A percentile compares a stretch with the other conserved stretches of the same genome.
Evolutionary conservation across 2,329 filamentous ascomycete species (phyloP).

Genomic region (Colletotrichum echinochloae): DNA sequence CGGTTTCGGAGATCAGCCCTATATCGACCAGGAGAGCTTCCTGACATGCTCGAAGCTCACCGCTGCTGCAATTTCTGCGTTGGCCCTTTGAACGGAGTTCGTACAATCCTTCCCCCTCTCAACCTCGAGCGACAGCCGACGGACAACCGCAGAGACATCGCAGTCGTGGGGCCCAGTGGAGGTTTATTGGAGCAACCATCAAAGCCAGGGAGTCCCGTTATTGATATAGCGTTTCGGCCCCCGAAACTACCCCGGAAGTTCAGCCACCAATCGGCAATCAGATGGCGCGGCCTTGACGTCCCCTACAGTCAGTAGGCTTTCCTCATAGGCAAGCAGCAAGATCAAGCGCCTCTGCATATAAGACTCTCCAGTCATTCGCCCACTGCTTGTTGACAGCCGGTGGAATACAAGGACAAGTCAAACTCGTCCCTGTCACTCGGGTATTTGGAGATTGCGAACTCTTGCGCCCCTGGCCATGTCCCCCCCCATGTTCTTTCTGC

Average conservation of each 20-base stretch:
- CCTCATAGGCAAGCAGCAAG: background rate
- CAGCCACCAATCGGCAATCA: no score
- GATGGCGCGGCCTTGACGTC: no score
- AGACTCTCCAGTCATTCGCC: background rate
- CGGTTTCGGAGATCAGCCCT: background rate
- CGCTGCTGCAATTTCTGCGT: background rate
- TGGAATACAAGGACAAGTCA: background rate
- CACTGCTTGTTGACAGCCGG: background rate
- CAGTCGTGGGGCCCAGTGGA: conserved; percentile 4
- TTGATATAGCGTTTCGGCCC: background rate
- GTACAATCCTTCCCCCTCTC: background rate
- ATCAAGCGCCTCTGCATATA: background rate
- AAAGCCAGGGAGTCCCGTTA: background rate
- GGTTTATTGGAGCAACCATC: conserved; percentile 23
- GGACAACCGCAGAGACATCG: conserved; percentile 35
- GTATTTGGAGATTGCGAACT: background rate
- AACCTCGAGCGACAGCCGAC: conserved; percentile 15
- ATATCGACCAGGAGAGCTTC: background rate
- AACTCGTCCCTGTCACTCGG: conserved; percentile 11
- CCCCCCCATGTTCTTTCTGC: conserved; percentile 12
- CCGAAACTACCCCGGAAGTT: no score
- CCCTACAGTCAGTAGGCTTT: background rate
- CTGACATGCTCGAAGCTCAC: background rate
- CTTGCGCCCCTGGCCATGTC: no score
- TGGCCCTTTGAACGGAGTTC: background rate